Conservation (phyloP, 441 rosid species). For the Iberis amara region DNA sequence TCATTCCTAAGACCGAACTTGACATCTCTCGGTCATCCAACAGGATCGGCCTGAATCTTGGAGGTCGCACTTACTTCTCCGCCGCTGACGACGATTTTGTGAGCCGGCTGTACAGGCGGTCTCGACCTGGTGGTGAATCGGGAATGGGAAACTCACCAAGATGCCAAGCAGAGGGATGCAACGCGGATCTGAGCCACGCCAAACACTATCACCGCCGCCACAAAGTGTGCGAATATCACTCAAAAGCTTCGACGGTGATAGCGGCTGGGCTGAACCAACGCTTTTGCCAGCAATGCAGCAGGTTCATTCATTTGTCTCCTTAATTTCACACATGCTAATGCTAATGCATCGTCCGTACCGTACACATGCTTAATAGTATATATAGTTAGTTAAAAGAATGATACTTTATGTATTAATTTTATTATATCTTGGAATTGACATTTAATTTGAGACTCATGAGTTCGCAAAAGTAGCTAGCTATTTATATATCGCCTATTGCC, state of each 20-base stretch:
- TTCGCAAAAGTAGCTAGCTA: no score
- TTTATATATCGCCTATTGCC: no score
- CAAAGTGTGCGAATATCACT: constrained; percentile 94
- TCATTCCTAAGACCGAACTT: constrained; percentile 59
- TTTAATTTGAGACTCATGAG: no score
- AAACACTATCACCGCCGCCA: constrained; percentile 97
- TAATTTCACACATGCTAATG: constrained; percentile 22
- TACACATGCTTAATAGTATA: neutral
- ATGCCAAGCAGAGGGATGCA: constrained; percentile 95
- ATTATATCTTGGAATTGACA: no score
- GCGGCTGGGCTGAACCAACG: constrained; percentile 90
- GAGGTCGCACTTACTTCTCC: constrained; percentile 87
- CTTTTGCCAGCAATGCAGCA: constrained; percentile 99
- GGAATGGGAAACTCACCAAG: constrained; percentile 53
- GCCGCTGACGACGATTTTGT: constrained; percentile 88
- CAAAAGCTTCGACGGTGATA: constrained; percentile 81
- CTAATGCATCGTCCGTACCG: constrained; percentile 20
- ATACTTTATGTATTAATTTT: no score
- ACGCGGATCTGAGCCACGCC: constrained; percentile 80
- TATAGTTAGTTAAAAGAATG: no score
- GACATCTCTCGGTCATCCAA: constrained; percentile 39
- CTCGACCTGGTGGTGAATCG: constrained; percentile 52
- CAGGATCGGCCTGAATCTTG: constrained; percentile 82
- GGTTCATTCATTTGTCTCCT: constrained; percentile 53
- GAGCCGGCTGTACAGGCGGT: constrained; percentile 73